Conservation (phyloP, 345 rosid genomes). For the Lepidium sativum region DNA sequence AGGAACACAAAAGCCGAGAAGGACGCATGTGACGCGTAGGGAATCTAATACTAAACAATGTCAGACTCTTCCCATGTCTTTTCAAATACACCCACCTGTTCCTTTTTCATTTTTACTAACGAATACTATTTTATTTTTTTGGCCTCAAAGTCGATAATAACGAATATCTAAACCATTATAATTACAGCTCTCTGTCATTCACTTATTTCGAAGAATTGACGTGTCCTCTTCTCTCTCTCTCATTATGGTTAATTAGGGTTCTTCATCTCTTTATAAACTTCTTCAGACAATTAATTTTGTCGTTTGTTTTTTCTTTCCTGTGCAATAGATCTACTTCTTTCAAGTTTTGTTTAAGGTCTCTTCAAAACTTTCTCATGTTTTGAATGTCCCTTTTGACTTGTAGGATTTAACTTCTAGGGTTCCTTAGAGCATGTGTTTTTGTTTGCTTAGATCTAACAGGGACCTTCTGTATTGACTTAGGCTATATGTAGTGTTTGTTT, state of each 20-base stretch:
- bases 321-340: background rate
- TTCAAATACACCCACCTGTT: slow-evolving; percentile 27
- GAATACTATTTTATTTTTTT: too few species aligned
- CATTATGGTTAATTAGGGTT: slow-evolving; percentile 4
- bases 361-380: background rate
- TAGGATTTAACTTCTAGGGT: background rate
- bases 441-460: background rate
- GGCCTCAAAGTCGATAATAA: background rate
- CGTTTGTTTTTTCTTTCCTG: background rate
- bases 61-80: slow-evolving; percentile 24
- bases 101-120: background rate
- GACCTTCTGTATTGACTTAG: background rate
- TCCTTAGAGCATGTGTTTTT: background rate
- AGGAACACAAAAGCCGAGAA: slow-evolving; percentile 19
- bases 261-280: background rate
- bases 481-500: background rate
- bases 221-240: background rate
- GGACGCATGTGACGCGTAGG: slow-evolving; percentile 32
- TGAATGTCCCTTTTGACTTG: too few species aligned
- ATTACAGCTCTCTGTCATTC: slow-evolving; percentile 16
- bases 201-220: background rate
- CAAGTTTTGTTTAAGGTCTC: background rate
- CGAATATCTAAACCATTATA: slow-evolving; percentile 27
- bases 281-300: background rate
- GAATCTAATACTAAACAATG: slow-evolving; percentile 31